These are phyloP conservation scores for Starmerella khaoyaiensis DNA, from an alignment of 805 yeast species.

Conservation along the genomic window DNA sequence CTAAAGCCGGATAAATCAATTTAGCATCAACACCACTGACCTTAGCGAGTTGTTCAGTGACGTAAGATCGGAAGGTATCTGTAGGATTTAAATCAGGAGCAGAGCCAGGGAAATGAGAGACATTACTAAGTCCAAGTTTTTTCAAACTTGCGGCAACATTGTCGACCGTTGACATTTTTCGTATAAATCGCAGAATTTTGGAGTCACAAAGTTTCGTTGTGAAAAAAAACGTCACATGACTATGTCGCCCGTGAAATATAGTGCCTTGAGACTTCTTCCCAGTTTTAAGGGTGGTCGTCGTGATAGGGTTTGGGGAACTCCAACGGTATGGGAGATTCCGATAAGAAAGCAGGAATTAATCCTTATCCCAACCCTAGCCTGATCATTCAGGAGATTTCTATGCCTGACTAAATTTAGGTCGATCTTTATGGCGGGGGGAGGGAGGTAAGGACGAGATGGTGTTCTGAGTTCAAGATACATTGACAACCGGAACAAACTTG, in stretches of 20 bases:
- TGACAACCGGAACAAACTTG: no score
- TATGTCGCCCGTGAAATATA: no score
- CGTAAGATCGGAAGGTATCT: slow-evolving; percentile 81
- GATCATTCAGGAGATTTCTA: no score
- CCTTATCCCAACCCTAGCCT: no score
- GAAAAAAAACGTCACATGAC: no score
- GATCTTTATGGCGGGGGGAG: no score
- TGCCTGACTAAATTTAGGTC: no score
- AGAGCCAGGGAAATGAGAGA: slow-evolving; percentile 35
- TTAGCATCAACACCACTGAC: slow-evolving; percentile 59
- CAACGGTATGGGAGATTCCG: background rate
- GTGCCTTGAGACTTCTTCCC: no score
- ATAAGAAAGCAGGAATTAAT: no score
- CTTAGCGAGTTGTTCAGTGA: slow-evolving; percentile 60
- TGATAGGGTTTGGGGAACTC: background rate
- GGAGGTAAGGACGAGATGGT: no score
- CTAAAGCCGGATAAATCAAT: slow-evolving; percentile 71
- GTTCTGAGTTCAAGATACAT: no score
- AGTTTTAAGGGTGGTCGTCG: background rate
- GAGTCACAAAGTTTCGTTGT: no score
- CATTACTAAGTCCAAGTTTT: slow-evolving; percentile 19
- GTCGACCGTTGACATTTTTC: slow-evolving; percentile 17
- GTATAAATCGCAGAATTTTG: slow-evolving; percentile 6
- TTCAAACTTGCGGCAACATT: slow-evolving; percentile 17
- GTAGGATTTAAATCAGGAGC: slow-evolving; percentile 67